Evolutionary conservation across 129 eudicot species (phyloP), one percentile per base, ranked within the genome.

Genomic region (Flaveria trinervia): DNA sequence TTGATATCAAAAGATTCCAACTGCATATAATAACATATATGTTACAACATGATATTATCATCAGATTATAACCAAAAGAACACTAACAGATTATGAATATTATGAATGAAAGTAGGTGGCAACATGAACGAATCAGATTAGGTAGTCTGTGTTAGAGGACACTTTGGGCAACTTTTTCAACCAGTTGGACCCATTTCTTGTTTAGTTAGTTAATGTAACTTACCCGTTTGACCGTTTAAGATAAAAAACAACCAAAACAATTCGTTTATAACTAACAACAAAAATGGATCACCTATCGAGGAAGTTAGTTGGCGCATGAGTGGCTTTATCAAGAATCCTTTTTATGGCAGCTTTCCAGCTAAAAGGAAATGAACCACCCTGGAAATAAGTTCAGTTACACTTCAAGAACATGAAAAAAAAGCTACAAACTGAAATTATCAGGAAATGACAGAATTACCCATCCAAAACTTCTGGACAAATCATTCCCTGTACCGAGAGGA

Each of bases 401-500:
- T 28, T 79, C 67, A 83, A 59, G 61, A 70, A 41, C 45, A 68
- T 39, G 77, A 49, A 22, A 20, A 71, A 39, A 52, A 59, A 22
- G 36, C 30, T 70, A 0, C 62, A 30, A 79, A 50, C n/a, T 36
- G 7, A 65, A 65, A 28, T 1, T 22, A 16, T 9, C 54, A 76
- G 71, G 43, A 51, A 41, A 76, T 45, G 41, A 65, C 45, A 72
- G 73, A 77, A 86, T 70, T 85, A 95, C 99, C 99, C 99, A 95
- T 77, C 99, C 97, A 70, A 91, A 95, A 85, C 96, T 95, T 80
- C 99, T 84, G 11, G 99, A 92, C 75, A 95, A 74, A 74, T 95
- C 99, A 61, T 95, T 95, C 71, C 99, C 99, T 22, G 99, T 95
- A 65, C 99, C 99, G 75, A 95, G 97, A 65, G 99, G 99, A 73